Base-by-base conservation (phyloP, 805 yeast species). In the Lachancea fermentati region DNA sequence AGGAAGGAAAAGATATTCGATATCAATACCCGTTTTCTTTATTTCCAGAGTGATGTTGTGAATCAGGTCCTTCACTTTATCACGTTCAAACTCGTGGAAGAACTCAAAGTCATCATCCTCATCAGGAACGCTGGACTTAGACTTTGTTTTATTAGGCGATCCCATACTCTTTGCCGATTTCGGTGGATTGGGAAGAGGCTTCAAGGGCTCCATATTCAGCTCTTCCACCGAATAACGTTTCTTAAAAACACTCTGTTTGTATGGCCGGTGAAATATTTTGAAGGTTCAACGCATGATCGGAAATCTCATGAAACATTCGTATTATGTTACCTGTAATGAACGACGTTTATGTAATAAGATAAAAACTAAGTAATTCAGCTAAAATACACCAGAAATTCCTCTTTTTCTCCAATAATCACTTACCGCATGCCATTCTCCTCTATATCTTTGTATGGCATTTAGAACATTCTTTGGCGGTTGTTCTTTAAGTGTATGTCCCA, bases 351-450 rank as follows among this genome's bases (percentile, higher is more conserved):
- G n/a, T 22, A 22, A 22, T 11, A 11, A 11, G 26, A 7, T 7
- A 11, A 22, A 7, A 11, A 22, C 26, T 7, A n/a, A n/a, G n/a
- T n/a, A n/a, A n/a, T n/a, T 22, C 26, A 22, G 26, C 26, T 25
- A 57, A 28, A 48, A 52, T 11, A 49, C 54, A 5, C 49, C 49
- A 2, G 63, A 53, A 2, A 58, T 39, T 5, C 94, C 96, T 34
- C 81, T 65, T 58, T 89, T 89, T 42, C 97, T 69, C 96, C 97
- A 91, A 58, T 64, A 85, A 59, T 91, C 97, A 50, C 87, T 72
- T 8, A 88, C 96, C 1, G 95, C 96, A 39, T 78, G 75, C 66
- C 82, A 62, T 36, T 38, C 73, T 60, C 44, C 67, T 50, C 34
- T 56, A 55, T 30, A 60, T 44, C 68, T 49, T 35, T 65, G 58